Evolutionary conservation across 2,329 filamentous ascomycete species (phyloP), one percentile per base, ranked within the genome.

Genomic region (Knufia fluminis): DNA sequence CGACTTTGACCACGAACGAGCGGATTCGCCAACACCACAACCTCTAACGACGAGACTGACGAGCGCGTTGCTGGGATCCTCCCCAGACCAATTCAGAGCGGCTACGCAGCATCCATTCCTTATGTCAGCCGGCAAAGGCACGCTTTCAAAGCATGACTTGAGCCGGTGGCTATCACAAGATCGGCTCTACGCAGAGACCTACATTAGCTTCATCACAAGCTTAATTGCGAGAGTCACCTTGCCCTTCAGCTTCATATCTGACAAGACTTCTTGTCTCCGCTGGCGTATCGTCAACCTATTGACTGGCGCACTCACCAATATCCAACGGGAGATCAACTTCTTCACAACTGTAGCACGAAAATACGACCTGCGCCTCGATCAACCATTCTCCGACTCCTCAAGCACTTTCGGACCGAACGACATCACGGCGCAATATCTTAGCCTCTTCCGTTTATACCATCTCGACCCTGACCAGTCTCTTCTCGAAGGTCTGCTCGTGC

Each of bases 81-180:
- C 50, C 3, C 50, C 53, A 7, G 36, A 51, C 9, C 16, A 49
- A 22, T 53, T 54, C 45, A 24, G 49, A 22, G 14, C 47, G 10
- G 57, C 83, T 9, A 86, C 83, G 0, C 79, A 82, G 52, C 75
- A 80, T 48, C 72, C 78, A 0, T 87, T 88, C 66, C 77, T 88
- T 46, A 71, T 70, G 9, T 73, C 78, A 42, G 83, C 83, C 4
- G 82, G 82, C 12, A 70, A 73, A 49, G 83, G 84, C 19, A 76
- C 73, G 0, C 68, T 85, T 16, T 68, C 76, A 16, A 78, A 78
- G 43, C 60, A 69, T 0, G 66, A 71, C 1, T 69, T 87, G 9
- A 74, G 76, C 17, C 72, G 74, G 62, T 88, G 84, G 84, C 77
- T 88, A 38, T 77, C 79, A 10, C 83, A 86, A 64, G 83, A 87